These are phyloP conservation scores for Termitomyces bulborhizus DNA, from an alignment of 768 basidiomycete genomes.

Conservation along the genomic window DNA sequence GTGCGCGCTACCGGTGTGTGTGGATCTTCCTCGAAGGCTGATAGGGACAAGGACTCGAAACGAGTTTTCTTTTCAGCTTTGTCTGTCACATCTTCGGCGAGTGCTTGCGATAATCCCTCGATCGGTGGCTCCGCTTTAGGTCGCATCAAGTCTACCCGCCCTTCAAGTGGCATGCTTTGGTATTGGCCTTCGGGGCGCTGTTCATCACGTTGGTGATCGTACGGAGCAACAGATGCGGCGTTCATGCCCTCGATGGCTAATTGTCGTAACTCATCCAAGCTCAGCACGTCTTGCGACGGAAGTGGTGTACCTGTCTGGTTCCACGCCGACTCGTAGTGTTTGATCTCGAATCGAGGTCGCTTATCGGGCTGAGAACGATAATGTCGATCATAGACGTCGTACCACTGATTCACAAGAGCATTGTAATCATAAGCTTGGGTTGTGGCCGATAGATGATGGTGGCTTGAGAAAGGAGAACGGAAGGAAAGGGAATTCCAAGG, in stretches of 20 bases:
- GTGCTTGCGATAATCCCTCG: background rate
- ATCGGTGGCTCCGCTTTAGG: constrained; percentile 24
- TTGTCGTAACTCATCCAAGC: constrained; percentile 58
- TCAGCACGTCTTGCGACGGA: constrained; percentile 31
- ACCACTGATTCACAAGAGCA: constrained; percentile 88
- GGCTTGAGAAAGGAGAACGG: constrained; percentile 50
- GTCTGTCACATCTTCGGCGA: constrained; percentile 1
- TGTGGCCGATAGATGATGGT: constrained; percentile 19
- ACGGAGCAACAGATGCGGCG: constrained; percentile 18
- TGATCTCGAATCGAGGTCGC: constrained; percentile 51
- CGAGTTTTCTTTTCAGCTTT: constrained; percentile 4
- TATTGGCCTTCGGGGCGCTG: constrained; percentile 62
- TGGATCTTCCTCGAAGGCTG: constrained; percentile 21
- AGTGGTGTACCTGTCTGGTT: constrained; percentile 33
- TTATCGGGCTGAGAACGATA: constrained; percentile 56
- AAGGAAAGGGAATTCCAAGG: constrained; percentile 80
- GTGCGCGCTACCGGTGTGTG: constrained; percentile 33
- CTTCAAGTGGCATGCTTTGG: constrained; percentile 76
- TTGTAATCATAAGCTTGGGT: constrained; percentile 61
- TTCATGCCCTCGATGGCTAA: constrained; percentile 56
- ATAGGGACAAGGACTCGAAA: constrained; percentile 3
- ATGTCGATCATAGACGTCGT: constrained; percentile 80
- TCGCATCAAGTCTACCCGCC: constrained; percentile 83
- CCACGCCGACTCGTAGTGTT: constrained; percentile 73
- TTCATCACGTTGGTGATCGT: constrained; percentile 7